Evolutionary conservation across 2,329 filamentous ascomycete genomes (phyloP), one percentile per base, ranked within the genome.

Genomic region (Chrysosporium keratinophilum): DNA sequence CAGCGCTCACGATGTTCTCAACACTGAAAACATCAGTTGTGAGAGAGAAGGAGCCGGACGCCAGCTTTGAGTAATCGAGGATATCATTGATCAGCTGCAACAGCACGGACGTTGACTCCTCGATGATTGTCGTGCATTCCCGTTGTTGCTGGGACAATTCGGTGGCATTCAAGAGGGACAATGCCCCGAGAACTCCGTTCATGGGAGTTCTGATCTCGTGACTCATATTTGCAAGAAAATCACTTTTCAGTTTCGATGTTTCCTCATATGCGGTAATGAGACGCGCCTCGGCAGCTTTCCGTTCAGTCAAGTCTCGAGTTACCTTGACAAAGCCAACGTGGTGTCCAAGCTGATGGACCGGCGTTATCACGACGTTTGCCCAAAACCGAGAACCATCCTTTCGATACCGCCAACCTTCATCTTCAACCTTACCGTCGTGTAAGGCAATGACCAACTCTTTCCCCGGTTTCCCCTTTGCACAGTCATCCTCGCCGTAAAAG

Each of bases 171-270:
- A 84, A 71, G 57, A 83, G 74, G 12, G 76, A 73, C 55, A 79
- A 71, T n/a, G 79, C 80, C 14, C 78, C 74, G 19, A 81, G 69
- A 72, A 83, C 78, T 35, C 79, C 80, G 59, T 83, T 79, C 75
- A 84, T 82, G 0, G 81, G 81, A 0, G 80, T 84, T 41, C 80
- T 74, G 53, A 83, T 80, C 63, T 83, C 80, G 60, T 84, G 81
- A 47, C 74, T 78, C 76, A 83, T 83, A 61, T 83, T 81, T 50
- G 78, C 78, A 23, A 82, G 64, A 57, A 83, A 83, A 31, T 81
- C 78, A 3, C 75, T 78, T 63, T 83, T 83, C 55, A 83, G 65
- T 58, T 77, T 78, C n/a, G 78, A 76, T n/a, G 79, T 76, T 64
- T 83, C 79, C 60, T 83, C 79, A 58, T 78, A 81, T 1, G 78